Evolutionary conservation across 2,329 filamentous ascomycete genomes (phyloP), one percentile per base, ranked within the genome.

Genomic region (Phialophora macrospora): DNA sequence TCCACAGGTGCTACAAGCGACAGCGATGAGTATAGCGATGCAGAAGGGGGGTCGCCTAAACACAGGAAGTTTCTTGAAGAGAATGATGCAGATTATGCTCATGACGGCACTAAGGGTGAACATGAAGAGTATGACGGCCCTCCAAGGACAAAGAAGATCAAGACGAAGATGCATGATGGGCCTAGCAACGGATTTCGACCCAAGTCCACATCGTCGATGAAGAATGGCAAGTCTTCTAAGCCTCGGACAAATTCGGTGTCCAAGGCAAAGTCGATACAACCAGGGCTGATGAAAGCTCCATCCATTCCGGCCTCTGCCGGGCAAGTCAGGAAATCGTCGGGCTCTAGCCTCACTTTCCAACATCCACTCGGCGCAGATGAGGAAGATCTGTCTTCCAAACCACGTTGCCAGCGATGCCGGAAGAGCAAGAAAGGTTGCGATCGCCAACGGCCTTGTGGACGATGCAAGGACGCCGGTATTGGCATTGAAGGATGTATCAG

Each of bases 381-480:
- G 71, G 93, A 97, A 71, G 93, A 97, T 64, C 82, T 98, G 22
- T 97, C 94, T 0, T 93, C 90, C 71, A 97, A 98, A 80, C 95
- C 95, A 63, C 93, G 95, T 69, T 99, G 95, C 83, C 95, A 99
- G 78, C 90, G 95, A 65, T 99, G 95, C 84, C 90, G 95, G 74
- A 99, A 99, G 87, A 98, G 94, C 81, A 99, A 99, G 85, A 99
- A 99, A 81, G 95, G 95, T 12, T 99, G 95, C 76, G 95, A 99
- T 81, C 90, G 95, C 65, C 95, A 98, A 80, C 89, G 95, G 46
- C 95, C 95, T 30, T 99, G 95, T 75, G 92, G 93, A 63, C 88
- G 95, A 69, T 99, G 95, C 87, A 92, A 93, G 77, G 95, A 99
- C 80, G 95, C 95, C 51, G 95, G 95, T 22, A 92, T 99, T 73